Evolutionary conservation across 2,329 filamentous ascomycete species (phyloP), one percentile per base, ranked within the genome.

Genomic region (Metarhizium rileyi): DNA sequence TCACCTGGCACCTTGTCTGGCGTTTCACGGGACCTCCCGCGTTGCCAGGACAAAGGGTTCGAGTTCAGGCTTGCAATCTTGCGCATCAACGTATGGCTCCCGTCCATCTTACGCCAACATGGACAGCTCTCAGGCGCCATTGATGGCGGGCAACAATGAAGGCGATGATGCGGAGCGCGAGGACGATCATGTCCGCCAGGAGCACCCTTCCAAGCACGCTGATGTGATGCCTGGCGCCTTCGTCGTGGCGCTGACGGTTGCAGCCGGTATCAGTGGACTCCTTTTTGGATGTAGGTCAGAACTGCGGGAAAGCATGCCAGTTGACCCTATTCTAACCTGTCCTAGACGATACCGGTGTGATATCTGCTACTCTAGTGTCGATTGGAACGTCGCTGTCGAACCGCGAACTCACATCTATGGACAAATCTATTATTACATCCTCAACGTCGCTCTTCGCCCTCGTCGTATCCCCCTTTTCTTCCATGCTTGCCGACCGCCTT

Each of bases 371-470:
- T 1, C 71, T 86, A 33, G 78, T 86, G 43, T 83, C 81, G 2
- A 76, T 86, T 55, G 76, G 75, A 46, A 71, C 68, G 2, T 78
- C 80, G 8, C 76, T 86, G 28, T 81, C 77, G 26, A 63, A 68
- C 50, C 76, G 75, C 44, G 64, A 71, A 8, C 71, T 86, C 25
- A 81, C 75, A 1, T 78, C 80, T 0, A 66, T 83, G 58, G 81
- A 86, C 64, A 87, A 83, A 63, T 86, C 83, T 6, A 70, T 87
- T 55, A 83, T 86, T 58, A 87, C 84, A 3, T 83, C 81, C n/a
- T 77, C 76, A 22, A 86, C 84, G 5, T 78, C 81, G 4, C 74
- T 87, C 44, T 77, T 83, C 53, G 84, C 84, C 4, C 76, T 85
- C 4, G 59, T 81, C 49, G 68, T 80, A 38, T 85, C 82, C 2